Evolutionary conservation across 1,139 yeast species (phyloP), one percentile per base, ranked within the genome.

Genomic region (Martiniozyma asiatica): DNA sequence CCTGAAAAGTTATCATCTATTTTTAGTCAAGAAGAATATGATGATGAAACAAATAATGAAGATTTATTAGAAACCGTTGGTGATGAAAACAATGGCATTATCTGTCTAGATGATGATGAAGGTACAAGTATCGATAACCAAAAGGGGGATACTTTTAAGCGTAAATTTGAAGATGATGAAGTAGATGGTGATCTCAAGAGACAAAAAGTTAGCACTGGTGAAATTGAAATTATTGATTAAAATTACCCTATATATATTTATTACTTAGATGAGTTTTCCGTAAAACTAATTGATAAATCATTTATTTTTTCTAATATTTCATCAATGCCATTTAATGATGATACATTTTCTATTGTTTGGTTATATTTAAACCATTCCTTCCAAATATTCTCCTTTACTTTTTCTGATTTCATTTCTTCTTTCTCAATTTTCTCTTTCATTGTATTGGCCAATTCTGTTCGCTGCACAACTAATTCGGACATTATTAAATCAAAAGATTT

Each of bases 401-500:
- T 17, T 37, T 23, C 24, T 37, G 42, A n/a, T 31, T 22, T 8
- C 13, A 23, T 17, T 38, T 39, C 20, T 3, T 17, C 18, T 14
- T 14, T 12, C n/a, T 14, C 11, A 6, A 27, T 14, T 14, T 17
- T 8, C 8, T 19, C 8, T 6, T 17, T 14, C 14, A 23, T n/a
- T 15, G 20, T 28, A 21, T 20, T 22, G 8, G 22, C 14, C 8
- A 29, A 12, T 6, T 28, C 26, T 2, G 38, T 21, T 18, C 36
- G 41, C 1, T 38, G 28, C 4, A 21, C 20, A 3, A 46, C 39
- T 19, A 50, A 26, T 2, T 32, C 13, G 10, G 35, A 29, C 22
- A 45, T 26, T 5, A 51, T 38, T 10, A 24, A 15, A 11, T 39
- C 26, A n/a, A 50, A 26, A 2, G 35, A 31, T 3, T 24, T 25